phyloP scores from a whole-genome alignment of 495 filamentous ascomycete genomes.

The Tetracladium setigerum region DNA sequence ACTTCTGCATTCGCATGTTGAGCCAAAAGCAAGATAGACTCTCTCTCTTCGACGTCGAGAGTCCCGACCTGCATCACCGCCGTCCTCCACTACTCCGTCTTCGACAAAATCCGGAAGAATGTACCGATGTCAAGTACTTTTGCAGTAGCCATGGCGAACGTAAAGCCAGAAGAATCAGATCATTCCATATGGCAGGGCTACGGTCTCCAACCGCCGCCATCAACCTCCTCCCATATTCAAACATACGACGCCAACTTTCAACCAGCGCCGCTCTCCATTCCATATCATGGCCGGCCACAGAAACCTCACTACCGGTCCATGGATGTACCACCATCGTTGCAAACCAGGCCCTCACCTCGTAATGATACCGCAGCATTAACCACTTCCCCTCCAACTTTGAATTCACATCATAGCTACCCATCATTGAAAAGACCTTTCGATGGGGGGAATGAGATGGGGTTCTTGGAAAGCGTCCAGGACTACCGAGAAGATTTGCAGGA shows the following conservation, averaged over 20 bases:
- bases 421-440: constrained; percentile 41
- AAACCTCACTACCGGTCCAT: constrained; percentile 18
- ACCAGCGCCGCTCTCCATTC: constrained; percentile 5
- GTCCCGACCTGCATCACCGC: not conserved
- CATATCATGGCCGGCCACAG: constrained; percentile 13
- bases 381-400: constrained; percentile 14
- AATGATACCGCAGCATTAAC: constrained; percentile 7
- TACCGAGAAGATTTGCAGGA: constrained; percentile 34
- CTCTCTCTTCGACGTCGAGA: constrained; percentile 10
- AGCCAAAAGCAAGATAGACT: constrained; percentile 9
- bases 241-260: constrained; percentile 12
- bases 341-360: constrained; percentile 11
- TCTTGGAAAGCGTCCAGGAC: constrained; percentile 46
- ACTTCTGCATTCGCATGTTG: constrained; percentile 12
- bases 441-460: constrained; percentile 28
- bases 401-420: constrained; percentile 42
- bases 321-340: constrained; percentile 17
- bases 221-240: constrained; percentile 6
- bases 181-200: constrained; percentile 22
- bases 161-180: constrained; percentile 21
- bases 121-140: constrained; percentile 21
- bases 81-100: constrained; percentile 2
- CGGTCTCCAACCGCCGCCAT: constrained; percentile 15
- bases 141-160: constrained; percentile 22
- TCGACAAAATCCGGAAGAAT: constrained; percentile 2